These are phyloP conservation scores for Lecanicillium sp. DNA, from an alignment of 2,329 filamentous ascomycete genomes.

Conservation along the genomic window DNA sequence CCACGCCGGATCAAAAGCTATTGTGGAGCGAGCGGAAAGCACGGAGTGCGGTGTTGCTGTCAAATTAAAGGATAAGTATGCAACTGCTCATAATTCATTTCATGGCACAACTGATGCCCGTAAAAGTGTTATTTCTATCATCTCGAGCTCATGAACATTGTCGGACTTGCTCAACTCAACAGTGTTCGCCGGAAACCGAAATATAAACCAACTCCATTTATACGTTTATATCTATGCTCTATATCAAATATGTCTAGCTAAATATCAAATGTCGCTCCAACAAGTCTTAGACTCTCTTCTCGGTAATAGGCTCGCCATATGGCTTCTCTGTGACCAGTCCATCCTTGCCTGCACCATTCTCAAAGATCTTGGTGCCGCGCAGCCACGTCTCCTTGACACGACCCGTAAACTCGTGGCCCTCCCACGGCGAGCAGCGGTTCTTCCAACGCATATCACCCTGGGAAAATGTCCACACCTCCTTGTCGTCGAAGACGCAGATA, in stretches of 20 bases:
- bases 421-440: constrained; percentile 88
- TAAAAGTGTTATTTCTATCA: too few species aligned
- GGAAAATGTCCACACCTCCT: constrained; percentile 67
- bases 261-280: constrained; percentile 9
- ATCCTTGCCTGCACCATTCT: constrained; percentile 47
- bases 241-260: not conserved
- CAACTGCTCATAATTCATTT: too few species aligned
- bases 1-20: too few species aligned
- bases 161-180: too few species aligned
- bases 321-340: constrained; percentile 47
- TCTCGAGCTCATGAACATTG: too few species aligned
- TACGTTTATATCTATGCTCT: not conserved
- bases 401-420: constrained; percentile 71
- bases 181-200: too few species aligned
- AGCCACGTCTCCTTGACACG: constrained; percentile 83
- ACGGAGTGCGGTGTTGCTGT: too few species aligned
- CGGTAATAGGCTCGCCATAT: constrained; percentile 50
- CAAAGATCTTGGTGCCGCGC: constrained; percentile 68
- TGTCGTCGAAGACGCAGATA: constrained; percentile 85
- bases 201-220: too few species aligned
- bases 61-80: too few species aligned
- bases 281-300: constrained; percentile 41
- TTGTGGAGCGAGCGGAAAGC: too few species aligned
- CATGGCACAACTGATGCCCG: too few species aligned
- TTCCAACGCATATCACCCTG: constrained; percentile 85